These are phyloP conservation scores for Pythium aphanidermatum DNA, from an alignment of 352 stramenopile species.

Conservation along the genomic window DNA sequence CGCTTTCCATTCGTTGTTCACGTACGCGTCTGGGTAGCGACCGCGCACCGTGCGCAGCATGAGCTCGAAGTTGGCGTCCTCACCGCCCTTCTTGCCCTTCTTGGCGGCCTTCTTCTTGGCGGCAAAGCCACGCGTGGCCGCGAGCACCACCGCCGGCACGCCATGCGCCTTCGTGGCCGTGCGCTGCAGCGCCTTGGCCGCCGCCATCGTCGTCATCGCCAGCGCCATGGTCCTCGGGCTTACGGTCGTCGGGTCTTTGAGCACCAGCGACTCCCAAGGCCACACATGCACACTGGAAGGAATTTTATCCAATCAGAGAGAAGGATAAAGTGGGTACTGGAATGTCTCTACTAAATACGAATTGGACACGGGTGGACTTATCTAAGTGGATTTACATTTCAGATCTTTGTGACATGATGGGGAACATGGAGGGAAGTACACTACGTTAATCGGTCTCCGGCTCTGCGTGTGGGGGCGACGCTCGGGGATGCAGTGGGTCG, in stretches of 20 bases:
- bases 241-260: background rate
- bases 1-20: background rate
- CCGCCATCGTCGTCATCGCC: constrained; percentile 11
- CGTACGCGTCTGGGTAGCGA: constrained; percentile 67
- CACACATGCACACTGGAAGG: constrained; percentile 9
- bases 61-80: constrained; percentile 77
- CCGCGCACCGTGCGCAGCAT: constrained; percentile 80
- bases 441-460: background rate
- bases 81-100: constrained; percentile 44
- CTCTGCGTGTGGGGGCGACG: background rate
- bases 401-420: too few species aligned
- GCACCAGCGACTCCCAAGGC: constrained; percentile 4
- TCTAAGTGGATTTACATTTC: too few species aligned
- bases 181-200: constrained; percentile 11
- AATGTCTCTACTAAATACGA: constrained; percentile 11
- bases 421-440: background rate
- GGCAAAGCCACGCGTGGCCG: constrained; percentile 31
- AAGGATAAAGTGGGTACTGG: constrained; percentile 5
- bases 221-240: constrained; percentile 19
- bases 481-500: constrained; percentile 1
- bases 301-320: constrained; percentile 19
- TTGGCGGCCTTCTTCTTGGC: constrained; percentile 48
- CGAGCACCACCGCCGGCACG: constrained; percentile 8
- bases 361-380: too few species aligned
- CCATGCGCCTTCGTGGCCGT: constrained; percentile 18